A percentile compares a stretch with the other conserved stretches of the same genome.
These are phyloP conservation scores for Sanghuangporus baumii DNA, from an alignment of 1,284 basidiomycete genomes.

Conservation along the genomic window DNA sequence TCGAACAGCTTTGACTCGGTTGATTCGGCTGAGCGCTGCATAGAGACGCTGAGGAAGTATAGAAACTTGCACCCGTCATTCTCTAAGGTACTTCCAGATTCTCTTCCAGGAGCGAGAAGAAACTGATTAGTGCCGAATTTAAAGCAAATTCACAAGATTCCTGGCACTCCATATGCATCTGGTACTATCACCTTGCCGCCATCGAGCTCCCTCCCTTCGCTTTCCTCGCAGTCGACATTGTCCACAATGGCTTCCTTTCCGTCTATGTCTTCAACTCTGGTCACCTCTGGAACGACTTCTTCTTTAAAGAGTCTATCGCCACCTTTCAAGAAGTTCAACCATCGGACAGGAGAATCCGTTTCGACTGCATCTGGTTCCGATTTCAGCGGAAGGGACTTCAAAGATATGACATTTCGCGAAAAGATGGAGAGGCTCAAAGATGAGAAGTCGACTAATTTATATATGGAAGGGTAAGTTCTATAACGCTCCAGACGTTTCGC, in stretches of 20 bases:
- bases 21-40: conserved; percentile 27
- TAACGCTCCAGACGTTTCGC: background rate
- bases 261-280: conserved; percentile 10
- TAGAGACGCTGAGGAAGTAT: conserved; percentile 26
- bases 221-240: conserved; percentile 11
- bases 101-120: background rate
- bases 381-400: conserved; percentile 5
- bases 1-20: conserved; percentile 25
- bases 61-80: conserved; percentile 29
- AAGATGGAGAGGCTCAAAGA: conserved; percentile 21
- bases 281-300: conserved; percentile 11
- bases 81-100: conserved; percentile 23
- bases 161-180: conserved; percentile 21
- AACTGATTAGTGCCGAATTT: background rate
- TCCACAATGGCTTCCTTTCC: conserved; percentile 11
- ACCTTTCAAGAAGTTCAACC: background rate
- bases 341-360: conserved; percentile 7
- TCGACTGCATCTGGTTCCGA: conserved; percentile 13
- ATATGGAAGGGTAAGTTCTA: conserved; percentile 22
- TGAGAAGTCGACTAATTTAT: conserved; percentile 20
- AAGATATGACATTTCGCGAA: conserved; percentile 15
- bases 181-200: conserved; percentile 15
- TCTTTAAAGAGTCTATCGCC: conserved; percentile 1
- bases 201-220: conserved; percentile 5
- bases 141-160: conserved; percentile 26